phyloP scores from a whole-genome alignment of 1,139 yeast genomes.

The Saccharomyces hybrid region DNA sequence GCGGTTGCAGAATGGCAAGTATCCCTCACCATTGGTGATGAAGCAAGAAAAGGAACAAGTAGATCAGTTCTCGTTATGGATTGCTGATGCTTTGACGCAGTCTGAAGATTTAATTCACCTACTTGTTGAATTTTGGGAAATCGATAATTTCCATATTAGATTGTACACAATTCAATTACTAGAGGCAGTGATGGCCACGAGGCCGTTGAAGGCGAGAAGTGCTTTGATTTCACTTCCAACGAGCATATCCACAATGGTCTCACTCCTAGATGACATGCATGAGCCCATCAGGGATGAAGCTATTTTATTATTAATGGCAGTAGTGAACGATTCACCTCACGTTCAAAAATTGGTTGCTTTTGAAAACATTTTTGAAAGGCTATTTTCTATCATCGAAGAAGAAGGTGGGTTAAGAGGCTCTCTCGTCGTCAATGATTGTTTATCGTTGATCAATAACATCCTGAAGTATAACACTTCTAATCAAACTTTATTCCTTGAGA shows the following conservation, averaged over 20 bases:
- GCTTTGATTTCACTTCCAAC: constrained; percentile 66
- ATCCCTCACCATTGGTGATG: constrained; percentile 70
- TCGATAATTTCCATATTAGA: constrained; percentile 64
- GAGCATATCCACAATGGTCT: constrained; percentile 70
- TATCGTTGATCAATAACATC: constrained; percentile 64
- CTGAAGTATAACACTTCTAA: constrained; percentile 81
- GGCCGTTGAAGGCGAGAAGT: constrained; percentile 71
- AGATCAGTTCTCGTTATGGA: constrained; percentile 90
- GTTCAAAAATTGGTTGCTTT: constrained; percentile 92
- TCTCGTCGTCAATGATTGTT: constrained; percentile 83
- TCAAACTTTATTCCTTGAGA: constrained; percentile 81
- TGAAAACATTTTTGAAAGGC: constrained; percentile 80
- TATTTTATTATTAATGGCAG: constrained; percentile 70
- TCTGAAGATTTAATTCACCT: constrained; percentile 50
- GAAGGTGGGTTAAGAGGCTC: constrained; percentile 93
- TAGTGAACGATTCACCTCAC: constrained; percentile 75
- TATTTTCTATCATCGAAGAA: constrained; percentile 68
- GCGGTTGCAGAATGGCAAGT: constrained; percentile 71
- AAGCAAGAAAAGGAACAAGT: constrained; percentile 43
- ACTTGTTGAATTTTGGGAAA: constrained; percentile 50
- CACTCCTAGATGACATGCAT: constrained; percentile 58
- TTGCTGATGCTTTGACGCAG: constrained; percentile 88
- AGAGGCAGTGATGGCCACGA: constrained; percentile 73
- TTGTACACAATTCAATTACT: constrained; percentile 77
- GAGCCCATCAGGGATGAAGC: constrained; percentile 93